These are phyloP conservation scores for Clavulina sp. DNA, from an alignment of 768 basidiomycete genomes.

Conservation along the genomic window DNA sequence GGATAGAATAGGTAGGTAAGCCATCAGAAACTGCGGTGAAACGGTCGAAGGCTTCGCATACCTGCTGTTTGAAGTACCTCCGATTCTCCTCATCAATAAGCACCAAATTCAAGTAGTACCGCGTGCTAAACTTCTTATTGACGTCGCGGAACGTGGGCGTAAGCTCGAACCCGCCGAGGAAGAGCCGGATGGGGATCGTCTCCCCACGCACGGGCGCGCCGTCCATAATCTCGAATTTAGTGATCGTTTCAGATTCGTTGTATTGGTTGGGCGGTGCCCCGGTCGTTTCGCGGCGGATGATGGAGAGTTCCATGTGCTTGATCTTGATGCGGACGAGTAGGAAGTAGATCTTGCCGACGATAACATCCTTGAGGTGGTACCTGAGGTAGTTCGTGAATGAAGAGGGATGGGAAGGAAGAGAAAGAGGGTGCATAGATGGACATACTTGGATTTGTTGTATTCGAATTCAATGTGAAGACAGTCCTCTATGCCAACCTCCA, in stretches of 20 bases:
- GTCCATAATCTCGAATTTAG: constrained; percentile 75
- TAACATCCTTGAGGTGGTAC: constrained; percentile 97
- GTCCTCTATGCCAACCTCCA: constrained; percentile 99
- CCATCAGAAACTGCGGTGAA: not conserved
- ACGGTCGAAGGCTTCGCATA: not conserved
- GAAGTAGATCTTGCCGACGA: constrained; percentile 99
- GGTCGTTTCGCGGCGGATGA: constrained; percentile 93
- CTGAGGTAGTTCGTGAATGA: constrained; percentile 23
- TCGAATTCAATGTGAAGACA: constrained; percentile 98
- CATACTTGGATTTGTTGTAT: constrained; percentile 98
- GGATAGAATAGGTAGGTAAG: not conserved
- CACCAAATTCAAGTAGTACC: constrained; percentile 95
- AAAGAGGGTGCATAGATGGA: constrained; percentile 6
- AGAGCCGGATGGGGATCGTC: constrained; percentile 93
- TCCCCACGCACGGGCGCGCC: constrained; percentile 45
- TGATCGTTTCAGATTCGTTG: constrained; percentile 97
- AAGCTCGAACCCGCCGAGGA: constrained; percentile 94
- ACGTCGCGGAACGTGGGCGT: constrained; percentile 98
- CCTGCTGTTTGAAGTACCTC: constrained; percentile 92
- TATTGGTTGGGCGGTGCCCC: constrained; percentile 98
- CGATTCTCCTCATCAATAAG: constrained; percentile 97
- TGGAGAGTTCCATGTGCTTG: constrained; percentile 98
- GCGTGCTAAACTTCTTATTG: constrained; percentile 95
- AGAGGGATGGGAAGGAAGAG: not conserved
- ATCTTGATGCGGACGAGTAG: constrained; percentile 95